These are phyloP conservation scores for Yarrowia alimentaria DNA, from an alignment of 805 yeast genomes.

Conservation along the genomic window DNA sequence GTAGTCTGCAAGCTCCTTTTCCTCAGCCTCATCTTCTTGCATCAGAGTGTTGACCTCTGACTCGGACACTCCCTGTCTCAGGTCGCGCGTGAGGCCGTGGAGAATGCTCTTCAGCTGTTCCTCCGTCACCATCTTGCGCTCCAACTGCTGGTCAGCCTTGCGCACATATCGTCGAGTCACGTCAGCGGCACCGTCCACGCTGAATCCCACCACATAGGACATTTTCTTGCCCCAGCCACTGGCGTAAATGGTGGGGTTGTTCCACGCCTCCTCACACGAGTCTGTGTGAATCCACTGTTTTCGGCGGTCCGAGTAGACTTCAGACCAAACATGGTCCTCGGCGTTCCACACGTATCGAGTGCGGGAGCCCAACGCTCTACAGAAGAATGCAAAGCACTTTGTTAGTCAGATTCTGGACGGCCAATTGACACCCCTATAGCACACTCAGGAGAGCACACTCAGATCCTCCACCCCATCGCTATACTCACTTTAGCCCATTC, in stretches of 20 bases:
- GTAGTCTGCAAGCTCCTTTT: constrained; percentile 35
- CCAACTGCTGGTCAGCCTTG: constrained; percentile 45
- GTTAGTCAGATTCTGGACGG: too few relatives aligned
- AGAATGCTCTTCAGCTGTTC: constrained; percentile 42
- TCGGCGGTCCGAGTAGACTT: constrained; percentile 62
- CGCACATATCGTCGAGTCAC: constrained; percentile 66
- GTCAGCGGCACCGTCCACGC: constrained; percentile 59
- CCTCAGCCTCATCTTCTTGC: constrained; percentile 40
- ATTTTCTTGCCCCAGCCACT: constrained; percentile 91
- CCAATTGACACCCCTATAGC: too few relatives aligned
- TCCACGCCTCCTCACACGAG: constrained; percentile 81
- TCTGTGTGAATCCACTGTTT: constrained; percentile 85
- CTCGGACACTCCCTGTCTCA: constrained; percentile 39
- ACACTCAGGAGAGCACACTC: too few relatives aligned
- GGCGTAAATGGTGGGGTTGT: constrained; percentile 73
- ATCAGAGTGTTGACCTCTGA: constrained; percentile 43
- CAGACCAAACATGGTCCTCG: constrained; percentile 98
- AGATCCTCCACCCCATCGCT: too few relatives aligned
- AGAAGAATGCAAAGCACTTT: constrained; percentile 62
- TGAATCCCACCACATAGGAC: constrained; percentile 80
- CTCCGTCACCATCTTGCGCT: constrained; percentile 50
- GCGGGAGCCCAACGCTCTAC: constrained; percentile 63
- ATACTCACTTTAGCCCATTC: too few relatives aligned
- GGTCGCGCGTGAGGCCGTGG: constrained; percentile 41
- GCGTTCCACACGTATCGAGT: constrained; percentile 79